phyloP scores from a whole-genome alignment of 2,329 filamentous ascomycete genomes.

The Fusarium papillatum region DNA sequence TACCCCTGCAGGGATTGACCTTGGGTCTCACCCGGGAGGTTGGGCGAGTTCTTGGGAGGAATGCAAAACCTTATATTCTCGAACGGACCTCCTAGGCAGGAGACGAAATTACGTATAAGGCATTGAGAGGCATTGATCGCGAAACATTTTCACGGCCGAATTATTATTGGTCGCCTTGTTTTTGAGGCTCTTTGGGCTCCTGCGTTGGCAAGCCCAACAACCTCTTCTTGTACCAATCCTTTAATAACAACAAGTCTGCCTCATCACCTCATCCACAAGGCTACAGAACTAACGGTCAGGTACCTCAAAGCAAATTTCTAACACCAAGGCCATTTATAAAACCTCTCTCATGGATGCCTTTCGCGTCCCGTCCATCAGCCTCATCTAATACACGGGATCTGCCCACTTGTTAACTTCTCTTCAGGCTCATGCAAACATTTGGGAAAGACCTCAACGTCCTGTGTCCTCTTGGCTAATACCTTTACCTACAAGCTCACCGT shows the following conservation, averaged over 20 bases:
- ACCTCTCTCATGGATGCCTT: neutral
- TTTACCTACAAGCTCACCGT: neutral
- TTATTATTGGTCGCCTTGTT: neutral
- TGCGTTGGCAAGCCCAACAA: neutral
- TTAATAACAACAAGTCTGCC: neutral
- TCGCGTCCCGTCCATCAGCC: neutral
- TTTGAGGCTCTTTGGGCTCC: neutral
- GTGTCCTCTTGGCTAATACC: neutral
- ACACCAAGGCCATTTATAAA: neutral
- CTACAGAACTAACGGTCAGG: neutral
- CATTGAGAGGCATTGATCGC: neutral
- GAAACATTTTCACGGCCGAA: neutral
- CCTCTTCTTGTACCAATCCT: neutral
- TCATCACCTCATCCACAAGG: neutral
- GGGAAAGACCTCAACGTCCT: neutral
- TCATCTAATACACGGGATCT: neutral
- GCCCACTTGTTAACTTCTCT: neutral
- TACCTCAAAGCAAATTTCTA: neutral
- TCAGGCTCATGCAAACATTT: neutral
- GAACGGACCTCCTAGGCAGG: neutral
- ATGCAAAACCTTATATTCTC: neutral
- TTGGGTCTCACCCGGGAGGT: neutral
- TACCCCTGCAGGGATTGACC: neutral
- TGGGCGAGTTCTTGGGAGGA: neutral
- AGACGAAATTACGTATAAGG: neutral